phyloP scores from a whole-genome alignment of 352 stramenopile species.

The Globisporangium spiculum region DNA sequence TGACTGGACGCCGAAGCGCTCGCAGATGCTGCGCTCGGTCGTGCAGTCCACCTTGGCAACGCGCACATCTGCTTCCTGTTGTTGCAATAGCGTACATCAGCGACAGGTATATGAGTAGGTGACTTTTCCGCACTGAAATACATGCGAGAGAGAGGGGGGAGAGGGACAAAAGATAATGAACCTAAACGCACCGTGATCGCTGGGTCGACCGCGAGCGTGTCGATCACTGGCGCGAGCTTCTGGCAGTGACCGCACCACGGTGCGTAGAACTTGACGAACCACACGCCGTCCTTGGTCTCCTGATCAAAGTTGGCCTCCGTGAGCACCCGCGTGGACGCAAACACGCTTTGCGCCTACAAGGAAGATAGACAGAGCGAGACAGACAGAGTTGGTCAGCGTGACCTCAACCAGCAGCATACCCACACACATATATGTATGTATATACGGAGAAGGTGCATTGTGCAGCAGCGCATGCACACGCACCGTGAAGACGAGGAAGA shows the following conservation, averaged over 20 bases:
- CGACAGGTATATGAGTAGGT: not conserved
- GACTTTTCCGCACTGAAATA: not conserved
- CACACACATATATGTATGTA: not conserved
- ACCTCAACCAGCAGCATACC: not conserved
- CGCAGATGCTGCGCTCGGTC: constrained; percentile 63
- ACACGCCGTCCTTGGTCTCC: constrained; percentile 48
- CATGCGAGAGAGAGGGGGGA: not conserved
- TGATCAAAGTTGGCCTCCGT: constrained; percentile 60
- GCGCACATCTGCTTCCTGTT: constrained; percentile 33
- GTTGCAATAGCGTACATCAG: not conserved
- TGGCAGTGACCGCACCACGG: constrained; percentile 86
- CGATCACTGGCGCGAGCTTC: constrained; percentile 66
- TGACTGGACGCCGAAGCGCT: constrained; percentile 75
- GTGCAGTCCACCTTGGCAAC: constrained; percentile 83
- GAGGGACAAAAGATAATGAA: not conserved
- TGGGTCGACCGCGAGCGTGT: constrained; percentile 45
- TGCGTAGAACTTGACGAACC: constrained; percentile 86
- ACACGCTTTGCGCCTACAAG: constrained; percentile 18
- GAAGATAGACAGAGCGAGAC: not conserved
- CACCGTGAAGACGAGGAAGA: constrained; percentile 26
- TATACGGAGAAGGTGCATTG: not conserved
- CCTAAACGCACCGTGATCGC: constrained; percentile 26
- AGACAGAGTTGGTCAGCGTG: not conserved
- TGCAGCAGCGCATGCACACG: not conserved
- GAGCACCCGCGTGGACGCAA: constrained; percentile 30